phyloP scores from a whole-genome alignment of 176 grass and related monocot species.

The Dactylis glomerata region DNA sequence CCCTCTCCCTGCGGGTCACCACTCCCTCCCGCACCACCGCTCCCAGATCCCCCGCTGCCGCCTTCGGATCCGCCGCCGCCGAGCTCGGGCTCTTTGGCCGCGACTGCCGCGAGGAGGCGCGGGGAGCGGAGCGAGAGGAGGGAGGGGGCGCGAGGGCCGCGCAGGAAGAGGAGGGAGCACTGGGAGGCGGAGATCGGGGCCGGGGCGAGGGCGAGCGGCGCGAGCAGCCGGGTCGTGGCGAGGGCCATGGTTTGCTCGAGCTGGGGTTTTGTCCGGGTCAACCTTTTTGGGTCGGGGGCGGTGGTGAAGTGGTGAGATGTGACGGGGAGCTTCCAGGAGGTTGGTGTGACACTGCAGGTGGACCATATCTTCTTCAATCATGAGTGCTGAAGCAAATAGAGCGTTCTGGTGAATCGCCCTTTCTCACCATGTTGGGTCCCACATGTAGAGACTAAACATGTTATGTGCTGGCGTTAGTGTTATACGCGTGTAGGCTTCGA shows the following conservation, averaged over 20 bases:
- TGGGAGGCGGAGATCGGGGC: constrained; percentile 18
- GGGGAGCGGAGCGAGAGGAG: constrained; percentile 22
- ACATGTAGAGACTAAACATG: too few relatives aligned
- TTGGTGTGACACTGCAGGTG: not conserved
- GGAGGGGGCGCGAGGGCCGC: not conserved
- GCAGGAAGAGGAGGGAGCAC: constrained; percentile 25
- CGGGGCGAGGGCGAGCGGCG: constrained; percentile 14
- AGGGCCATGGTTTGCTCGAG: constrained; percentile 34
- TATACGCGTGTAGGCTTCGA: too few relatives aligned
- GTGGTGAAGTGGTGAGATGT: not conserved
- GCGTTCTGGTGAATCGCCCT: too few relatives aligned
- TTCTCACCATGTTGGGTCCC: too few relatives aligned
- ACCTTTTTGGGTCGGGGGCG: not conserved
- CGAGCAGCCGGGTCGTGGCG: constrained; percentile 37
- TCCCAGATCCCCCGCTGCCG: constrained; percentile 16
- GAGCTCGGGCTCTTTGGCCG: constrained; percentile 38
- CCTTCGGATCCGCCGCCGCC: constrained; percentile 32
- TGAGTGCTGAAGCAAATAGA: too few relatives aligned
- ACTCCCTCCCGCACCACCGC: not conserved
- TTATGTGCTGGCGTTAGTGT: too few relatives aligned
- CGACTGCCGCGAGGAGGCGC: constrained; percentile 32
- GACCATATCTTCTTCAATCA: too few relatives aligned
- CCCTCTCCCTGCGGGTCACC: constrained; percentile 5
- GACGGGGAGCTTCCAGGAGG: not conserved
- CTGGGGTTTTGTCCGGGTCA: not conserved